phyloP scores from a whole-genome alignment of 768 basidiomycete genomes.

The Rhodosporidiobolus odoratus region DNA sequence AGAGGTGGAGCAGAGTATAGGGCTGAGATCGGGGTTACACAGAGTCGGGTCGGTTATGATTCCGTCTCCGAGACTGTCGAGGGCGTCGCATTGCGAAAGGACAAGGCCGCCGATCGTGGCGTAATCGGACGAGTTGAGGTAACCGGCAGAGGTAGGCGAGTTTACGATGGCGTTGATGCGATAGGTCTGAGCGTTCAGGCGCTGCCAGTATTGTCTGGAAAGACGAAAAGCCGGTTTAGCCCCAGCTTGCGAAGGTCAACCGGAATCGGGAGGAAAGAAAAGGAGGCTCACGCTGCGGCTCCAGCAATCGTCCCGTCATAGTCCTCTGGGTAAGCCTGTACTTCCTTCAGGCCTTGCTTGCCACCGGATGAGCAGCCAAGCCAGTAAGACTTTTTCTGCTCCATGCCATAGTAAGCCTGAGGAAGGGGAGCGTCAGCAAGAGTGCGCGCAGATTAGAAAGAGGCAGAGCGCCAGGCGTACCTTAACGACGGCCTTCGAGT shows the following conservation, averaged over 20 bases:
- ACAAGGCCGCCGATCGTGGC: constrained; percentile 16
- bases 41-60: constrained; percentile 45
- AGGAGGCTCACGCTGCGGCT: constrained; percentile 8
- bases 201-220: not conserved
- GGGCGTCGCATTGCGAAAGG: constrained; percentile 36
- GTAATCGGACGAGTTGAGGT: constrained; percentile 27
- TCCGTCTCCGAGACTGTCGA: constrained; percentile 43
- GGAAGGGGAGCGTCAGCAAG: too few relatives aligned
- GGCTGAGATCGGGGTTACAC: constrained; percentile 42
- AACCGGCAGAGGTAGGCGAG: constrained; percentile 7
- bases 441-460: not conserved
- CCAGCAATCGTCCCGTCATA: constrained; percentile 39
- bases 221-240: not conserved
- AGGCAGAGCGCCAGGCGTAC: not conserved
- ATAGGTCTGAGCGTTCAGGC: not conserved
- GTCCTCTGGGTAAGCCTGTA: constrained; percentile 29
- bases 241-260: too few relatives aligned
- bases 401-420: constrained; percentile 33
- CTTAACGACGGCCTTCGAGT: constrained; percentile 34
- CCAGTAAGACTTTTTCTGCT: constrained; percentile 32
- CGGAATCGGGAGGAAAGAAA: not conserved
- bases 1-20: constrained; percentile 1
- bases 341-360: constrained; percentile 35
- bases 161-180: constrained; percentile 37
- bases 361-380: constrained; percentile 40